These are phyloP conservation scores for Hylodesmum podocarpum DNA, from an alignment of 306 rosid species.

Conservation along the genomic window DNA sequence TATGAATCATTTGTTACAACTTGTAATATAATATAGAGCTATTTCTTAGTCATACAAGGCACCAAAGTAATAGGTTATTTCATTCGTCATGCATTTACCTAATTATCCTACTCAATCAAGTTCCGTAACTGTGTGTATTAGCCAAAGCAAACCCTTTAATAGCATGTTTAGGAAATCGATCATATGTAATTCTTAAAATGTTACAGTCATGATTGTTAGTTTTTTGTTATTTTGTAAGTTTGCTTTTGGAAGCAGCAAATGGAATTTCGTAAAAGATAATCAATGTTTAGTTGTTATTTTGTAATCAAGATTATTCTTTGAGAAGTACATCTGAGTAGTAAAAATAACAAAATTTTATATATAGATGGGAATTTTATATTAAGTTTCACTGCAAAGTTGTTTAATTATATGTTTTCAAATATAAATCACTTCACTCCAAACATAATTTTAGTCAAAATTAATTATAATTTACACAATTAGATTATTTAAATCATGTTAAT, in stretches of 20 bases:
- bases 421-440: neutral
- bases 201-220: too few relatives aligned
- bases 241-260: neutral
- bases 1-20: constrained; percentile 8
- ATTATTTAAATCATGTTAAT: neutral
- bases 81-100: constrained; percentile 24
- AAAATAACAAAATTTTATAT: neutral
- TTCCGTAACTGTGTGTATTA: neutral
- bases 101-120: constrained; percentile 31
- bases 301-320: neutral
- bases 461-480: neutral
- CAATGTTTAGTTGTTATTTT: neutral
- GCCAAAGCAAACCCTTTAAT: neutral
- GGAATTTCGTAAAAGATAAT: neutral
- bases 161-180: neutral
- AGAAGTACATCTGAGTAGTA: neutral
- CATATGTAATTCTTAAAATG: neutral
- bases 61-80: constrained; percentile 15
- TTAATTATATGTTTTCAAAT: neutral
- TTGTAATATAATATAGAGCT: constrained; percentile 26
- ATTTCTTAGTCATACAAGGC: constrained; percentile 8
- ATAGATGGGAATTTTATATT: neutral
- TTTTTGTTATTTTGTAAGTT: too few relatives aligned
- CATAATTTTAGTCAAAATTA: neutral
- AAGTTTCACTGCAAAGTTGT: neutral